Evolutionary conservation across 305 asterid genomes (phyloP), one percentile per base, ranked within the genome.

Genomic region (Fraxinus floribunda): DNA sequence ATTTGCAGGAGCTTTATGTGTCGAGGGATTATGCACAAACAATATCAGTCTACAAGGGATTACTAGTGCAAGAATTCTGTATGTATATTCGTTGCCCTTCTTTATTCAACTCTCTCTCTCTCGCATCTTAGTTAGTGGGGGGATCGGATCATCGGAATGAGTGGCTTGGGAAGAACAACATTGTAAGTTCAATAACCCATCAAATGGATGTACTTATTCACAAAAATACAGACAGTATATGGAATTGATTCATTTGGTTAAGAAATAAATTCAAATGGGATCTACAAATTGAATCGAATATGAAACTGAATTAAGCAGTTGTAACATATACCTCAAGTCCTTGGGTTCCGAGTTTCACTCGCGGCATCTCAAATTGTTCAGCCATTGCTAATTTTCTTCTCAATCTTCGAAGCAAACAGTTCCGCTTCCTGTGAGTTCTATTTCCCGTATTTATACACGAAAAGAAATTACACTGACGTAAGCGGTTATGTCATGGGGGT

Each of bases 261-360:
- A 38, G 10, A 36, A 36, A 57, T 4, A 57, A n/a, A 5, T 18
- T 20, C 11, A 7, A 62, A 62, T 62, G 71, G 32, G 18, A 26
- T 66, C 5, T 29, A 66, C 34, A 24, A 11, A 29, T 9, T 26
- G n/a, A 66, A 66, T 9, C n/a, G 35, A 66, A 66, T 39, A 0
- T 7, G 46, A 39, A 39, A 1, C 46, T 66, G 74, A 11, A 8
- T 66, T 66, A 26, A 29, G 30, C 11, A 38, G 2, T 7, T 7
- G 11, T 7, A 38, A 7, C 11, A 38, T 7, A 62, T 62, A 64
- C 73, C 73, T 8, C 73, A 64, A 64, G 73, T 1, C 73, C 73
- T 64, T 64, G 73, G 73, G 76, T 85, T 68, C 93, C 91, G 81
- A 91, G 34, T 80, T 88, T 88, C 79, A 87, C 85, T 81, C 84